These are phyloP conservation scores for Singerocomus rubriflavus DNA, from an alignment of 1,284 basidiomycete genomes.

Conservation along the genomic window DNA sequence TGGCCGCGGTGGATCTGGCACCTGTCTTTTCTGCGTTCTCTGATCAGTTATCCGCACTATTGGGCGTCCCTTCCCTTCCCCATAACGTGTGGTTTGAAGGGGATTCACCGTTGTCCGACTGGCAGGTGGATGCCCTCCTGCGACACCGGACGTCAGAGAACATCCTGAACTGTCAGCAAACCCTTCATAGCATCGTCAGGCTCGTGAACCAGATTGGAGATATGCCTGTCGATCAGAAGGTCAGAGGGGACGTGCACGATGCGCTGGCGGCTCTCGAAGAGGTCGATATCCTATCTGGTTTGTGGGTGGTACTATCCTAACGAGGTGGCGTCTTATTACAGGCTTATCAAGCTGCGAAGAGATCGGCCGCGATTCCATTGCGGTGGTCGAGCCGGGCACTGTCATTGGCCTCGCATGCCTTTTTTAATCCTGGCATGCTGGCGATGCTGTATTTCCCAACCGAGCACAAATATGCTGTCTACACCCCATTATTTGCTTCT, in stretches of 20 bases:
- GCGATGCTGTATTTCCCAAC: slow-evolving; percentile 95
- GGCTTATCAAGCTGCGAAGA: slow-evolving; percentile 25
- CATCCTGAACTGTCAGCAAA: slow-evolving; percentile 63
- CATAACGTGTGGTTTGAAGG: slow-evolving; percentile 34
- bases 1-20: slow-evolving; percentile 47
- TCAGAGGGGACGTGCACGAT: slow-evolving; percentile 67
- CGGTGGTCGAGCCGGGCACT: slow-evolving; percentile 65
- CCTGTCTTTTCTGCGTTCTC: slow-evolving; percentile 71
- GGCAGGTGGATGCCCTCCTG: slow-evolving; percentile 79
- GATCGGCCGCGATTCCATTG: slow-evolving; percentile 50
- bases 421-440: slow-evolving; percentile 97
- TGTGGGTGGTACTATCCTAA: slow-evolving; percentile 7
- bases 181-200: slow-evolving; percentile 76
- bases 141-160: slow-evolving; percentile 75
- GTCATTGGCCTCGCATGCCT: slow-evolving; percentile 80
- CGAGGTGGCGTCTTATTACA: slow-evolving; percentile 9
- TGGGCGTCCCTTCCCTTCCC: slow-evolving; percentile 75
- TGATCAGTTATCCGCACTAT: slow-evolving; percentile 70
- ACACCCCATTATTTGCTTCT: slow-evolving; percentile 89
- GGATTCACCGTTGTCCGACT: slow-evolving; percentile 48
- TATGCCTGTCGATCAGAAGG: slow-evolving; percentile 83
- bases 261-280: slow-evolving; percentile 69
- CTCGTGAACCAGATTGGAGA: slow-evolving; percentile 82
- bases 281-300: slow-evolving; percentile 43
- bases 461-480: slow-evolving; percentile 94